These are phyloP conservation scores for Cladosporium halotolerans DNA, from an alignment of 2,329 filamentous ascomycete species.

Conservation along the genomic window DNA sequence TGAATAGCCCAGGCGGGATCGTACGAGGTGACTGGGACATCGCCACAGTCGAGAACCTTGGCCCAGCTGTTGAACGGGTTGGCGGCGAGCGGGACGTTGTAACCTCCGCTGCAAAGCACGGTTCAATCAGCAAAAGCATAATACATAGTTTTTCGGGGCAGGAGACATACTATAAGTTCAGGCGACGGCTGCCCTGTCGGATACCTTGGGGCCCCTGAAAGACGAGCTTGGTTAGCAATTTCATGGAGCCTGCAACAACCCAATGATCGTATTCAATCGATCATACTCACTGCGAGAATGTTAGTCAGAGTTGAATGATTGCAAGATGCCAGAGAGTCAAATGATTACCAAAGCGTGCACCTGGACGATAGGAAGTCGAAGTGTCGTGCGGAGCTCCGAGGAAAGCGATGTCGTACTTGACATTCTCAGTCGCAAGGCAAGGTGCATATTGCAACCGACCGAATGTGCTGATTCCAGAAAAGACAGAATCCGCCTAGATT, in stretches of 20 bases:
- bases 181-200: constrained; percentile 74
- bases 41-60: constrained; percentile 73
- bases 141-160: constrained; percentile 14
- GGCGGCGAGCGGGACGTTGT: constrained; percentile 72
- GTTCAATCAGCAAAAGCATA: constrained; percentile 17
- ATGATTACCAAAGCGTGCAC: constrained; percentile 61
- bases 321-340: not conserved
- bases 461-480: constrained; percentile 82
- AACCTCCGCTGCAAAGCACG: constrained; percentile 62
- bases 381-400: constrained; percentile 81
- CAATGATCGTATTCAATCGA: no score
- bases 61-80: constrained; percentile 81
- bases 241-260: no score
- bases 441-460: constrained; percentile 71
- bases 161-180: constrained; percentile 73
- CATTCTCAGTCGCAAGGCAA: constrained; percentile 63
- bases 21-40: constrained; percentile 81
- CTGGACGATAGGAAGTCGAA: constrained; percentile 76
- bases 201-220: constrained; percentile 63
- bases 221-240: not conserved
- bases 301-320: no score
- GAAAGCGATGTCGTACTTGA: constrained; percentile 79
- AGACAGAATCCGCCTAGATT: constrained; percentile 74
- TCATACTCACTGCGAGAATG: no score
- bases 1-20: constrained; percentile 76